Conservation (phyloP, 495 filamentous ascomycete genomes). For the Daldinia bambusicola region DNA sequence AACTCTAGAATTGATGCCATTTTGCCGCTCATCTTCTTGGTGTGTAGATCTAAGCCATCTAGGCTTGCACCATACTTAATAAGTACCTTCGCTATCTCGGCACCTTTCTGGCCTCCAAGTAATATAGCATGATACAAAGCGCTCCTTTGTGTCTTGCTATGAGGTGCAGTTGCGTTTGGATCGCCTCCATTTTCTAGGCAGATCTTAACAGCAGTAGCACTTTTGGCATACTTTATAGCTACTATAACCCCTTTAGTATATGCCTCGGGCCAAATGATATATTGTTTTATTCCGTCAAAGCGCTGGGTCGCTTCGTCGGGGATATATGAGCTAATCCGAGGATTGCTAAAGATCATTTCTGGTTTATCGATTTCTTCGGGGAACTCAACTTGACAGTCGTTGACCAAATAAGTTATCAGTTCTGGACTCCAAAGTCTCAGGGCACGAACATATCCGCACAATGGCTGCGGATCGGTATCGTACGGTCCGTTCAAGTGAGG, state of each 20-base stretch:
- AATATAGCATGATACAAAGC: background rate
- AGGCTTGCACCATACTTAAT: constrained; percentile 12
- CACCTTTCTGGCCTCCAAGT: background rate
- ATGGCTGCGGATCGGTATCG: no score
- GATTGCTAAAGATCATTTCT: background rate
- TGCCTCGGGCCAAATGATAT: constrained; percentile 18
- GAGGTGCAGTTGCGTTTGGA: background rate
- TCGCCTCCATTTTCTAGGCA: constrained; percentile 34
- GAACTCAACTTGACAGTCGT: constrained; percentile 21
- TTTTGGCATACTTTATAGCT: background rate
- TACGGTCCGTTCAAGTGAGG: no score
- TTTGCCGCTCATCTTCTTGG: background rate
- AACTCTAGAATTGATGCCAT: constrained; percentile 6
- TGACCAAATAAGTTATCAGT: constrained; percentile 5
- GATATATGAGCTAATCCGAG: background rate
- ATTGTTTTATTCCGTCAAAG: constrained; percentile 23
- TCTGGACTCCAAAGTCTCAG: constrained; percentile 20
- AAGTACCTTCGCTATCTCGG: constrained; percentile 13
- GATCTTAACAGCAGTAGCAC: background rate
- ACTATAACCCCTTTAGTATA: background rate
- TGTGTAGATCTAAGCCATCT: background rate
- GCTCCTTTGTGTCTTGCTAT: background rate
- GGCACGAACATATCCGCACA: constrained; percentile 18
- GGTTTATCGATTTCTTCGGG: background rate
- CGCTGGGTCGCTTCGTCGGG: constrained; percentile 18